Evolutionary conservation across 495 filamentous ascomycete genomes (phyloP).

Genomic region (Trichodelitschia bisporula): DNA sequence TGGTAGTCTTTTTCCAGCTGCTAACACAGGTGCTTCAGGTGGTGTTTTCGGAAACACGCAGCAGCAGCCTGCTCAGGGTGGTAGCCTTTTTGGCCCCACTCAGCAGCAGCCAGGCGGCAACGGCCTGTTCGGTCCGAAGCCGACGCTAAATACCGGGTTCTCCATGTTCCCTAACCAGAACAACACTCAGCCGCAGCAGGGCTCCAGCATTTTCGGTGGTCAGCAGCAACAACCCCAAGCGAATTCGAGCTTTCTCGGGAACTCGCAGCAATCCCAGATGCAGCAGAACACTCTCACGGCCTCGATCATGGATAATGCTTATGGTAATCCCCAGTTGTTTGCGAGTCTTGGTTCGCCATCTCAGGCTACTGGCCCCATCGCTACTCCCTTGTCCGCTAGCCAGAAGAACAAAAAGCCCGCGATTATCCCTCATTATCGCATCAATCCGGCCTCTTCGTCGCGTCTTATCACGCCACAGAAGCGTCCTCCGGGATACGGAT

Average conservation of each 20-base stretch:
- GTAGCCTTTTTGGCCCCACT: constrained; percentile 20
- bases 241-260: constrained; percentile 34
- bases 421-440: constrained; percentile 64
- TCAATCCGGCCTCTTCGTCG: constrained; percentile 56
- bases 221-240: constrained; percentile 14
- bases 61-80: constrained; percentile 23
- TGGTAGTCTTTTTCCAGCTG: constrained; percentile 7
- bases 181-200: constrained; percentile 7
- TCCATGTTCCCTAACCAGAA: constrained; percentile 9
- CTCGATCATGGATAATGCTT: constrained; percentile 36
- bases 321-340: constrained; percentile 64
- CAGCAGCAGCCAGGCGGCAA: constrained; percentile 9
- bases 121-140: constrained; percentile 14
- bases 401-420: constrained; percentile 49
- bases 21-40: constrained; percentile 11
- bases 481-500: constrained; percentile 47
- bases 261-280: constrained; percentile 23
- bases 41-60: constrained; percentile 28
- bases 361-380: constrained; percentile 54
- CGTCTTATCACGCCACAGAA: constrained; percentile 63
- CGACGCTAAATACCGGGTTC: no score
- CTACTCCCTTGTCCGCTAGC: constrained; percentile 57
- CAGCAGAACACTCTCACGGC: constrained; percentile 14
- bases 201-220: constrained; percentile 12
- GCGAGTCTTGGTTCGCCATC: constrained; percentile 35